These are phyloP conservation scores for Tricholoma hemisulphureum DNA, from an alignment of 768 basidiomycete species.

Conservation along the genomic window DNA sequence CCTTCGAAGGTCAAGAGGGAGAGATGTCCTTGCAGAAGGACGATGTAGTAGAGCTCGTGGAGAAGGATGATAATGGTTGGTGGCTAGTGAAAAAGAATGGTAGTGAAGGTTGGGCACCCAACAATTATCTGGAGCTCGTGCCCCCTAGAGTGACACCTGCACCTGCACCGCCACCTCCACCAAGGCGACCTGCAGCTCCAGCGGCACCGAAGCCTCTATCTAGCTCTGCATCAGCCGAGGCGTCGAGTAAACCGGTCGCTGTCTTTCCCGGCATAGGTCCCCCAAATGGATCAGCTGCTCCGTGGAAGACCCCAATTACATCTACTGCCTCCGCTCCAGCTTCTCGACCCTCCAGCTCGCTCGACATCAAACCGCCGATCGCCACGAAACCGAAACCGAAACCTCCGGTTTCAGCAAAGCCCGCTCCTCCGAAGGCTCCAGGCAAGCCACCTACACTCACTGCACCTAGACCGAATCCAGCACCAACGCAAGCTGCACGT, in stretches of 20 bases:
- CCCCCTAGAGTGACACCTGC: conserved; percentile 64
- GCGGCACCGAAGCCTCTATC: conserved; percentile 33
- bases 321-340: conserved; percentile 37
- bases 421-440: conserved; percentile 36
- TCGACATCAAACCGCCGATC: conserved; percentile 51
- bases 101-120: conserved; percentile 92
- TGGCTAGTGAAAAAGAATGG: conserved; percentile 89
- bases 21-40: conserved; percentile 90
- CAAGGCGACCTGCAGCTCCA: conserved; percentile 40
- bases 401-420: conserved; percentile 12
- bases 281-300: conserved; percentile 64
- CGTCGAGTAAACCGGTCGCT: conserved; percentile 72
- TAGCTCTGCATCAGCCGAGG: conserved; percentile 51
- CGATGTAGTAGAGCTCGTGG: conserved; percentile 85
- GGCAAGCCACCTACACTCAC: conserved; percentile 64
- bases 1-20: conserved; percentile 90
- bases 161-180: conserved; percentile 70
- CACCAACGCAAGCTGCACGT: conserved; percentile 35
- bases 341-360: conserved; percentile 53
- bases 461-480: conserved; percentile 48
- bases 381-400: conserved; percentile 60
- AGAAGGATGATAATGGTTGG: conserved; percentile 97
- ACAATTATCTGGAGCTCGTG: conserved; percentile 85
- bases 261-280: conserved; percentile 78
- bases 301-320: conserved; percentile 57